Conservation (phyloP, 257 asterid species). For the Scutellaria barbata region DNA sequence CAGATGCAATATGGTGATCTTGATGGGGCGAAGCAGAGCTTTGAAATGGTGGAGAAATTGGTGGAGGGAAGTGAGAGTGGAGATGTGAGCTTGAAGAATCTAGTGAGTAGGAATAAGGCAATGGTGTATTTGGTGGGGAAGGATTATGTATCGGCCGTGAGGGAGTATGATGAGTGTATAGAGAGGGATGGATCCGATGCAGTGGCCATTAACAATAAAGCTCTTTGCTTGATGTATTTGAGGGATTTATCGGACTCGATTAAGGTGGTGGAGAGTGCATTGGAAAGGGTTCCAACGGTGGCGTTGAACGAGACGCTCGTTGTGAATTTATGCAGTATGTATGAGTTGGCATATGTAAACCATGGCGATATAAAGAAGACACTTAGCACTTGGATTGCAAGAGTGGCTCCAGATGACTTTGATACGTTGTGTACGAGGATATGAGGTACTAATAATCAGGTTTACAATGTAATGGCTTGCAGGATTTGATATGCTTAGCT, state of each 20-base stretch:
- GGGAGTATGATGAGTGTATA: slow-evolving; percentile 89
- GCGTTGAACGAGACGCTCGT: slow-evolving; percentile 90
- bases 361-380: slow-evolving; percentile 88
- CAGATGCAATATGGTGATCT: slow-evolving; percentile 96
- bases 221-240: slow-evolving; percentile 94
- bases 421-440: slow-evolving; percentile 84
- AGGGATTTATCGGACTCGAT: slow-evolving; percentile 95
- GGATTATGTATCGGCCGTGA: slow-evolving; percentile 88
- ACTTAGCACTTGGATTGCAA: slow-evolving; percentile 90
- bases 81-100: slow-evolving; percentile 63
- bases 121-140: slow-evolving; percentile 83
- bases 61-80: slow-evolving; percentile 41
- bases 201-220: slow-evolving; percentile 91
- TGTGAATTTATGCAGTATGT: slow-evolving; percentile 96
- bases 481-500: slow-evolving; percentile 31
- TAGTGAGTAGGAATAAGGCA: slow-evolving; percentile 88
- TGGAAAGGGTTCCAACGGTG: slow-evolving; percentile 91
- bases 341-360: slow-evolving; percentile 92
- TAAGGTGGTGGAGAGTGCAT: slow-evolving; percentile 87
- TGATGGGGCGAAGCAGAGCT: slow-evolving; percentile 76
- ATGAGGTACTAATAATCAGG: slow-evolving; percentile 50
- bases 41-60: slow-evolving; percentile 59
- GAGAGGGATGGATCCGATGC: slow-evolving; percentile 82
- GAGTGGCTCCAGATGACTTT: slow-evolving; percentile 98
- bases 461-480: slow-evolving; percentile 24